Conservation (phyloP, 805 yeast genomes). For the Groenewaldozyma salmanticensis region DNA sequence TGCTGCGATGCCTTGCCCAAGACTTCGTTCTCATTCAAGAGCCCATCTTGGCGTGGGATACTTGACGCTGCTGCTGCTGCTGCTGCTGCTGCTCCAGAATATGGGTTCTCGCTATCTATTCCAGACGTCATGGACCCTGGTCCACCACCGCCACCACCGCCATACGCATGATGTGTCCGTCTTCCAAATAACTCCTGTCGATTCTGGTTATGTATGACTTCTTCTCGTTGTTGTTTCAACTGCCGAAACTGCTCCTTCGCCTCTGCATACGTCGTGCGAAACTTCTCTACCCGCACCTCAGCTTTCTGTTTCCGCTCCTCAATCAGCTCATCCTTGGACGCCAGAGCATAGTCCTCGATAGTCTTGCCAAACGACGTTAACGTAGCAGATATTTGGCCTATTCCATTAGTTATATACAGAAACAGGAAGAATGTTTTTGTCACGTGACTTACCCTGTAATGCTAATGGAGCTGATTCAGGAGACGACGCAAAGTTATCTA, state of each 20-base stretch:
- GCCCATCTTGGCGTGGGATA: constrained; percentile 45
- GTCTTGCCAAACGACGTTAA: constrained; percentile 68
- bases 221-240: constrained; percentile 50
- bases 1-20: constrained; percentile 62
- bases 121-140: background rate
- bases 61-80: constrained; percentile 8
- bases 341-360: constrained; percentile 53
- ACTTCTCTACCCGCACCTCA: constrained; percentile 48
- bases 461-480: constrained; percentile 65
- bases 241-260: constrained; percentile 42
- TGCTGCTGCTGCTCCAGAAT: constrained; percentile 4
- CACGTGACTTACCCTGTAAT: constrained; percentile 41
- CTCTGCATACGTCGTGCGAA: constrained; percentile 35
- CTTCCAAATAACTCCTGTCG: constrained; percentile 50
- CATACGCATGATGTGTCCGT: constrained; percentile 25
- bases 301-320: constrained; percentile 48
- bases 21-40: constrained; percentile 55
- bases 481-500: constrained; percentile 47
- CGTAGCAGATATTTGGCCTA: constrained; percentile 67
- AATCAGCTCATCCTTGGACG: constrained; percentile 49
- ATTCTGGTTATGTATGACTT: constrained; percentile 35
- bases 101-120: constrained; percentile 26
- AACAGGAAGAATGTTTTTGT: background rate
- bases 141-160: constrained; percentile 6
- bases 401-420: constrained; percentile 2